Conservation (phyloP, 805 yeast genomes). For the Kodamaea kaohsiungensis region DNA sequence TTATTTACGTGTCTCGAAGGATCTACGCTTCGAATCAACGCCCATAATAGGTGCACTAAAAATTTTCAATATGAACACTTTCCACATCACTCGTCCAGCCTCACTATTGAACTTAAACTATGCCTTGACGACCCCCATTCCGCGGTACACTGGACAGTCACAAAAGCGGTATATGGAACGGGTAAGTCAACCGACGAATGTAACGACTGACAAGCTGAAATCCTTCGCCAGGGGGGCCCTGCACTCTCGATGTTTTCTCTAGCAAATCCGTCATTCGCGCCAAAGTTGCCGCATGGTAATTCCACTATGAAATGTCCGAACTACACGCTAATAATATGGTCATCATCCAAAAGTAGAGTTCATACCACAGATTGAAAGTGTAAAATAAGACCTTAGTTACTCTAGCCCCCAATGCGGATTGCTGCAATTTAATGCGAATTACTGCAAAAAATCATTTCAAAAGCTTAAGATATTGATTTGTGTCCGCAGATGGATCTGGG, state of each 20-base stretch:
- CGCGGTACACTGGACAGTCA: background rate
- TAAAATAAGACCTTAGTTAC: background rate
- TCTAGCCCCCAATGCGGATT: background rate
- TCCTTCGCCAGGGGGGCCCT: background rate
- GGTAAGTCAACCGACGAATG: background rate
- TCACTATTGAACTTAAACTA: too few species aligned
- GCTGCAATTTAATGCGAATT: constrained; percentile 3
- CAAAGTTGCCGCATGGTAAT: background rate
- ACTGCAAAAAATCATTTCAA: background rate
- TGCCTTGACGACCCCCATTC: background rate
- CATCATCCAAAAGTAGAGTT: background rate
- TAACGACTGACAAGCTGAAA: background rate
- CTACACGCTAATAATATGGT: background rate
- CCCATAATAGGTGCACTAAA: background rate
- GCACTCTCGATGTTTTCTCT: background rate
- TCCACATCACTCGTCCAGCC: background rate
- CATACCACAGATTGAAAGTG: background rate
- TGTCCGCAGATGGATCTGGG: background rate
- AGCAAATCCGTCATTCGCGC: background rate
- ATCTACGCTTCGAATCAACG: background rate
- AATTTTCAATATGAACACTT: background rate
- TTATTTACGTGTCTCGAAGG: background rate
- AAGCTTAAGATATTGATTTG: background rate
- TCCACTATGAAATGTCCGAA: background rate
- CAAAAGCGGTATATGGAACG: background rate